Base-by-base conservation (phyloP, 495 filamentous ascomycete genomes). In the Annulohypoxylon stygium region DNA sequence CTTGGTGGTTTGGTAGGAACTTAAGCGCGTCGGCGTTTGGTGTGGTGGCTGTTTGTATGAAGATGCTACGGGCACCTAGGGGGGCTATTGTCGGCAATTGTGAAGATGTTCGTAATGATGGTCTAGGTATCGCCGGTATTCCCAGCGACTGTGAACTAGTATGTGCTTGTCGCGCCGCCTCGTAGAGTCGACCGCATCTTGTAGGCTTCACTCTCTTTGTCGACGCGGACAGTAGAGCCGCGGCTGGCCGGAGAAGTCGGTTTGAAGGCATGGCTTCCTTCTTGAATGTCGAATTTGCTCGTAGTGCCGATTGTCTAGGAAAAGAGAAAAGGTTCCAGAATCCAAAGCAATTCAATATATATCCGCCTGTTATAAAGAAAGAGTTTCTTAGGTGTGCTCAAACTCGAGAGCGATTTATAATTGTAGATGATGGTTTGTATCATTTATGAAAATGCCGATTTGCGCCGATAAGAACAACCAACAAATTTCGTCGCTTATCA, bases 1-100 rank as follows among this genome's bases (percentile, higher is more conserved):
- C 87, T 14, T 86, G 87, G 77, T 90, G 88, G 80, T 97, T 97
- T 14, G 96, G 96, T 14, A 97, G 87, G 81, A 99, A 99, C 84
- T 99, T 98, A 65, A 99, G 88, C 4, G 88, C 95, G 85, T 97
- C 93, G 1, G 89, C 84, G 81, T 98, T 98, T 12, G 96, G 97
- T 8, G 97, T 99, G 54, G 85, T 87, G 66, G 97, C 96, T 1
- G 96, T 99, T 83, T 98, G 96, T 72, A 99, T 99, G 85, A 98
- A 99, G 78, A 98, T 95, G 11, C 90, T 93, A 39, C 96, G 92
- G 67, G 83, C 85, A 64, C 86, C 83, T 16, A 66, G 67, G n/a
- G 77, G 72, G 18, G 75, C 63, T 9, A 67, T n/a, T 7, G 60
- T 53, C 23, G 64, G 64, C 64, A 61, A 67, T 54, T 53, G 73